Percentiles rank a stretch among this genome's conserved stretches.
phyloP scores from a whole-genome alignment of 768 basidiomycete genomes.

The Leucogyrophana mollusca region DNA sequence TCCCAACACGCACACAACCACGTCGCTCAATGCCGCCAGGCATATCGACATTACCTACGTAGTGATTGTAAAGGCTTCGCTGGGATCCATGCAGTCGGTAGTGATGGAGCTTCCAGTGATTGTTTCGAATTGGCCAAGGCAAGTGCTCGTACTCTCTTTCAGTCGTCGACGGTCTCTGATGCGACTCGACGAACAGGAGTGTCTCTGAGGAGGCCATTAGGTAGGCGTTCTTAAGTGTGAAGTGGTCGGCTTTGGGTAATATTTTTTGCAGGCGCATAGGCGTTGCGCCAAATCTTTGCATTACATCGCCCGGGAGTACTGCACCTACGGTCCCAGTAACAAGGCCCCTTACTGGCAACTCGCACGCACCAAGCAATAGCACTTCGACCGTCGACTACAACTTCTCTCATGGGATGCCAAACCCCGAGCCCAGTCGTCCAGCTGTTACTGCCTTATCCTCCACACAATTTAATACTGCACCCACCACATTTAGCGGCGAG shows the following conservation, averaged over 20 bases:
- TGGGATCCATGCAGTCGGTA: conserved; percentile 64
- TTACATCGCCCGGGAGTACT: conserved; percentile 23
- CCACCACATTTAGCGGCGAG: conserved; percentile 19
- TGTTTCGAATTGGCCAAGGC: conserved; percentile 87
- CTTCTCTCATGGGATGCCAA: conserved; percentile 2
- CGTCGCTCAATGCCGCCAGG: conserved; percentile 77
- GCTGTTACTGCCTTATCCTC: conserved; percentile 14
- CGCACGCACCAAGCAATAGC: conserved; percentile 4
- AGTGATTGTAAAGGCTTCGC: conserved; percentile 72
- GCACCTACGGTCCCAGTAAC: conserved; percentile 29
- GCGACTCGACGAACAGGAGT: conserved; percentile 39
- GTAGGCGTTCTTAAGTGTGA: conserved; percentile 14
- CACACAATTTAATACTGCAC: conserved; percentile 28
- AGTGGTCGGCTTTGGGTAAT: background rate
- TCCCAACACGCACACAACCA: conserved; percentile 71
- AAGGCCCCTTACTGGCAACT: conserved; percentile 21
- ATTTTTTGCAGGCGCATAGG: conserved; percentile 45
- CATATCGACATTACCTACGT: conserved; percentile 86
- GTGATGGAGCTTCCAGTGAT: conserved; percentile 77
- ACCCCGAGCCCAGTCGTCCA: conserved; percentile 9
- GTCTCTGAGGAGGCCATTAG: conserved; percentile 73
- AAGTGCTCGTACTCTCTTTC: conserved; percentile 21
- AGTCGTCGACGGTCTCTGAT: conserved; percentile 1
- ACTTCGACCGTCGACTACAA: conserved; percentile 8
- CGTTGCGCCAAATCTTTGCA: conserved; percentile 39